Conservation (phyloP, 2,329 filamentous ascomycete species). For the Alternaria alternata region DNA sequence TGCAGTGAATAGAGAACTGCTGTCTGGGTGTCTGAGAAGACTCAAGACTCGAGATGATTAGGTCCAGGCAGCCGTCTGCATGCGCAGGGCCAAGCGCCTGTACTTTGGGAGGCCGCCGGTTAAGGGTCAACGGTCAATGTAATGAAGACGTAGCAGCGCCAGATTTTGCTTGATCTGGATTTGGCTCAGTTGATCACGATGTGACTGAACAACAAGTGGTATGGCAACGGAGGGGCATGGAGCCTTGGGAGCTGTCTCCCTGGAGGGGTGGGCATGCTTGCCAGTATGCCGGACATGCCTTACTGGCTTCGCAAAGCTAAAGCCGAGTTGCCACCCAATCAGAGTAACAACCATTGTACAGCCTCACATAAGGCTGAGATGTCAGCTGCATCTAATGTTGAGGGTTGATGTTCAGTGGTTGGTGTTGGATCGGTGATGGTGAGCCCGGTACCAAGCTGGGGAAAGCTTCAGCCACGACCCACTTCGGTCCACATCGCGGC, state of each 20-base stretch:
- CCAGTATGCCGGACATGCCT: constrained; percentile 10
- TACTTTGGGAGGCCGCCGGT: constrained; percentile 2
- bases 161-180: not conserved
- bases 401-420: constrained; percentile 26
- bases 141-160: not conserved
- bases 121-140: not conserved
- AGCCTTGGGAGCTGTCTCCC: constrained; percentile 14
- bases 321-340: constrained; percentile 9
- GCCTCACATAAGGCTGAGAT: constrained; percentile 23
- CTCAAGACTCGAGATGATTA: constrained; percentile 9
- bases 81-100: constrained; percentile 7
- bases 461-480: constrained; percentile 25
- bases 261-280: constrained; percentile 1
- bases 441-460: constrained; percentile 4
- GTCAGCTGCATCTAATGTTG: constrained; percentile 17
- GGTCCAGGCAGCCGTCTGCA: constrained; percentile 24
- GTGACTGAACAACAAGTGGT: constrained; percentile 9
- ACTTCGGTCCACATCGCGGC: constrained; percentile 9
- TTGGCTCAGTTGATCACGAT: not conserved
- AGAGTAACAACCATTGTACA: constrained; percentile 18
- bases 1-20: constrained; percentile 1
- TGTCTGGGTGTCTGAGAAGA: constrained; percentile 18
- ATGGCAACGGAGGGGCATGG: constrained; percentile 18
- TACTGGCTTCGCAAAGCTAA: constrained; percentile 16
- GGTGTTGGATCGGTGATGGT: constrained; percentile 1